Evolutionary conservation across 148 eudicot genomes (phyloP).

Genomic region (Amaranthus cruentus): DNA sequence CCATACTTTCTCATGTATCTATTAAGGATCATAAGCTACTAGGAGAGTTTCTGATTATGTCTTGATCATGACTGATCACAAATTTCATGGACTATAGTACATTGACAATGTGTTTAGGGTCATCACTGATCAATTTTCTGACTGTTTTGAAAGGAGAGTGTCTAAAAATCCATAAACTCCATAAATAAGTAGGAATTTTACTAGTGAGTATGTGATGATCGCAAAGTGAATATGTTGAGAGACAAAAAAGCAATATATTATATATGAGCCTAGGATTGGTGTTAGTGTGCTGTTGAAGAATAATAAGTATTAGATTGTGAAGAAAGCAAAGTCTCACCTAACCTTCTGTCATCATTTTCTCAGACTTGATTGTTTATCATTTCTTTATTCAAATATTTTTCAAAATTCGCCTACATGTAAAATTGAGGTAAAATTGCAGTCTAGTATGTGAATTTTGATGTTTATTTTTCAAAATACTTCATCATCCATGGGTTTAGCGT

Average conservation of each 20-base stretch:
- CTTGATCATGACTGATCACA: neutral
- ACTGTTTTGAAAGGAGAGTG: neutral
- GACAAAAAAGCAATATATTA: no score
- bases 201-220: neutral
- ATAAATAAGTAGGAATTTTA: neutral
- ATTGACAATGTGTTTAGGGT: neutral
- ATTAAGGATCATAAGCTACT: neutral
- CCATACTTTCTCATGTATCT: neutral
- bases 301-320: no score
- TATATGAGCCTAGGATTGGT: neutral
- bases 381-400: no score
- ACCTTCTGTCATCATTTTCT: no score
- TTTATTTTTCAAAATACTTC: no score
- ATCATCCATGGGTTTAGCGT: no score
- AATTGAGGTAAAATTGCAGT: no score
- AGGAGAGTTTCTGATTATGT: neutral
- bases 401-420: no score
- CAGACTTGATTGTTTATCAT: no score
- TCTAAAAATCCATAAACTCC: neutral
- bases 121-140: neutral
- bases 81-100: neutral
- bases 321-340: no score
- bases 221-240: no score
- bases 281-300: neutral
- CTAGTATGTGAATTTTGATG: no score